These are phyloP conservation scores for Tylopilus rubrobrunneus DNA, from an alignment of 768 basidiomycete species.

Conservation along the genomic window DNA sequence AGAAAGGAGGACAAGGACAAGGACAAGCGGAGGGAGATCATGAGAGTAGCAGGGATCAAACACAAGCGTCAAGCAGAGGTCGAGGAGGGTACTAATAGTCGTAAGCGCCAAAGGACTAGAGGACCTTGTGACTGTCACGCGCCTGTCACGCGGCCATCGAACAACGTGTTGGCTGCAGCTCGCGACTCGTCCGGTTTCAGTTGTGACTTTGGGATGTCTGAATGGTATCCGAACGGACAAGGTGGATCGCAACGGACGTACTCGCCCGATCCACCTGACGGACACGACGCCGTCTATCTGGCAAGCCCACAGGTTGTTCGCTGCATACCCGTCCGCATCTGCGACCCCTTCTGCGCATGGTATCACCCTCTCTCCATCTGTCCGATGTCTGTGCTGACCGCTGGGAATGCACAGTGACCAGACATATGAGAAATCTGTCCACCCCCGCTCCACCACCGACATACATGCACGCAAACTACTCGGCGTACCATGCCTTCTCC, in stretches of 20 bases:
- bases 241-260: conserved; percentile 9
- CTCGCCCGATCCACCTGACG: conserved; percentile 12
- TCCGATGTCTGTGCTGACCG: conserved; percentile 15
- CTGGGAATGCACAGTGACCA: conserved; percentile 45
- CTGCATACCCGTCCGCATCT: conserved; percentile 70
- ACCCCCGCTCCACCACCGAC: conserved; percentile 58
- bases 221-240: conserved; percentile 24
- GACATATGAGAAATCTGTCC: conserved; percentile 61
- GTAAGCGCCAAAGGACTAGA: too few relatives aligned
- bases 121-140: too few relatives aligned
- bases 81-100: too few relatives aligned
- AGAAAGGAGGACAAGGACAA: conserved; percentile 58
- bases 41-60: too few relatives aligned
- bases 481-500: conserved; percentile 22
- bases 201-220: conserved; percentile 21
- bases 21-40: too few relatives aligned
- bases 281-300: conserved; percentile 52
- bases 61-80: too few relatives aligned
- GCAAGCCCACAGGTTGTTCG: conserved; percentile 64
- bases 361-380: conserved; percentile 24
- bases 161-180: too few relatives aligned
- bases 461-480: conserved; percentile 50
- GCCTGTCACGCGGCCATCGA: too few relatives aligned
- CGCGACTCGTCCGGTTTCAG: neutral
- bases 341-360: conserved; percentile 77